Evolutionary conservation across 257 asterid genomes (phyloP).

Genomic region (Solanum sejunctum): DNA sequence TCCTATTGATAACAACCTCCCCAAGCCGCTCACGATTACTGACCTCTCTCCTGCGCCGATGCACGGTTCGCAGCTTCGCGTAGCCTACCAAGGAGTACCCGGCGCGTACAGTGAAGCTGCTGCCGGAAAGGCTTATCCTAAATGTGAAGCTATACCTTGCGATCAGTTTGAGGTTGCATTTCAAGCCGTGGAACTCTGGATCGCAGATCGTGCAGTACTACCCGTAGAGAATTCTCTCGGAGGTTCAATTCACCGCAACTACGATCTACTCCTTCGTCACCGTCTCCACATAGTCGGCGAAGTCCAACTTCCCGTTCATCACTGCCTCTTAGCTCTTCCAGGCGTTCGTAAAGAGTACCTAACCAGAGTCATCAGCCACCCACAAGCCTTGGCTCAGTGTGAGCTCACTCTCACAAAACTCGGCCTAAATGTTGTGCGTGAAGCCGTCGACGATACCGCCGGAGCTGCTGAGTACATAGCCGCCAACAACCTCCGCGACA

Average conservation of each 20-base stretch:
- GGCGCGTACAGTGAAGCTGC: conserved; percentile 94
- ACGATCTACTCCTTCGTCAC: conserved; percentile 94
- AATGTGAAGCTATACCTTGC: conserved; percentile 79
- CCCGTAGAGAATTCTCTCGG: conserved; percentile 92
- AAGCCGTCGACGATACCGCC: conserved; percentile 82
- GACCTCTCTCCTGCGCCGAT: conserved; percentile 82
- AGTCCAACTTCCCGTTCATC: conserved; percentile 83
- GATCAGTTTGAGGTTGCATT: conserved; percentile 89
- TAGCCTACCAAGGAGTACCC: conserved; percentile 87
- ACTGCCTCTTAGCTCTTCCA: conserved; percentile 78
- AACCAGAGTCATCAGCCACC: conserved; percentile 74
- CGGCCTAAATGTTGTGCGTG: conserved; percentile 50
- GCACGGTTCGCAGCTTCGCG: conserved; percentile 75
- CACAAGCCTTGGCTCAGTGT: conserved; percentile 82
- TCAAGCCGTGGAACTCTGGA: conserved; percentile 85
- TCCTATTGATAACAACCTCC: conserved; percentile 28
- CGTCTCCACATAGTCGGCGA: conserved; percentile 95
- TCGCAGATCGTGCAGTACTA: conserved; percentile 77
- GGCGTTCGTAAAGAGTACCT: conserved; percentile 51
- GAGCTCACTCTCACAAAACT: conserved; percentile 64
- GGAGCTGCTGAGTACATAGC: conserved; percentile 83
- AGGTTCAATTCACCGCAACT: conserved; percentile 85
- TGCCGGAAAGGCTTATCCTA: conserved; percentile 75
- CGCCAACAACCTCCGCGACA: conserved; percentile 43
- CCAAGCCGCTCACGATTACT: conserved; percentile 48